Percentiles rank a stretch among this genome's conserved stretches.
Conservation (phyloP, 352 stramenopile genomes). For the Phytophthora rubi region DNA sequence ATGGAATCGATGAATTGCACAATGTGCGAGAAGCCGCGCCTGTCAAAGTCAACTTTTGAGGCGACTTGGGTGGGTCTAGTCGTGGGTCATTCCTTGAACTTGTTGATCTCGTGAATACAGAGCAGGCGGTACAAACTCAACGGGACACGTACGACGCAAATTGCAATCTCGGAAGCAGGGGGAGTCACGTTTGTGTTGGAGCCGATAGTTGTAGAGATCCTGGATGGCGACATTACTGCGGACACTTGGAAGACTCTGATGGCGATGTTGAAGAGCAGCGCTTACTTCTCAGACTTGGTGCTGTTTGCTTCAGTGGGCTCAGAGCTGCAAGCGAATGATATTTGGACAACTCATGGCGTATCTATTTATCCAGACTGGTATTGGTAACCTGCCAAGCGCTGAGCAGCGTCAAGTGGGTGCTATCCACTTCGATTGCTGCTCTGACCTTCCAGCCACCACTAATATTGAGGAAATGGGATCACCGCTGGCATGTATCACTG, state of each 20-base stretch:
- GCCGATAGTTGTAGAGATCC: background rate
- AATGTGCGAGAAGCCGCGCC: background rate
- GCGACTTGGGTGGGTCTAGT: background rate
- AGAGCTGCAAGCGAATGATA: background rate
- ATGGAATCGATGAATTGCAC: background rate
- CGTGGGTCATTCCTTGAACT: background rate
- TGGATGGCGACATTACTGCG: background rate
- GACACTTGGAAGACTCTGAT: background rate
- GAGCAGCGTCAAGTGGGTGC: background rate
- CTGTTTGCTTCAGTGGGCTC: background rate
- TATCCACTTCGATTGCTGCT: background rate
- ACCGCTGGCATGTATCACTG: background rate
- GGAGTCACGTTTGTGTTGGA: background rate
- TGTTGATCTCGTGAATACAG: background rate
- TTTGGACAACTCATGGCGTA: background rate
- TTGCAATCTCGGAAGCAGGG: background rate
- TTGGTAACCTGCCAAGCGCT: background rate
- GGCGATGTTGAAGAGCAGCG: background rate
- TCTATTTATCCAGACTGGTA: background rate
- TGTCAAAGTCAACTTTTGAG: background rate
- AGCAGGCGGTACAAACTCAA: background rate
- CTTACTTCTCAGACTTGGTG: background rate
- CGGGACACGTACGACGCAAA: background rate
- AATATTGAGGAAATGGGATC: background rate
- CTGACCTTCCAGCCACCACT: background rate